Percentiles rank a stretch among this genome's conserved stretches.
These are phyloP conservation scores for Cladophialophora carrionii DNA, from an alignment of 2,329 filamentous ascomycete species.

Conservation along the genomic window DNA sequence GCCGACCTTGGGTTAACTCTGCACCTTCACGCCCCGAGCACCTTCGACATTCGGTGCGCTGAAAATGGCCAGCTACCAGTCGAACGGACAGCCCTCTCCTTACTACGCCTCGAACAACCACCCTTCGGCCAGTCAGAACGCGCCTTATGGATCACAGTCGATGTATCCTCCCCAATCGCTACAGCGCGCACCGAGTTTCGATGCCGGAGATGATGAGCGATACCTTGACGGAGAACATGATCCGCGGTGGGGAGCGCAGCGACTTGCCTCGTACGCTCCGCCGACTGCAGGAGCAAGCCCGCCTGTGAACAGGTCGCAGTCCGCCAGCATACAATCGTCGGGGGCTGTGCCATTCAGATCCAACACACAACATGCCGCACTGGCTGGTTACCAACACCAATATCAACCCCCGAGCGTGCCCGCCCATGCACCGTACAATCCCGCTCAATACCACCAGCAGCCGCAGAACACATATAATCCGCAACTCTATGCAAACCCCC, in stretches of 20 bases:
- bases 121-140: constrained; percentile 43
- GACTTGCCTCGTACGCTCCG: constrained; percentile 24
- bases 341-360: constrained; percentile 46
- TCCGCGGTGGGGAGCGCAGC: constrained; percentile 20
- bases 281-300: constrained; percentile 20
- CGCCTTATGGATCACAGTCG: constrained; percentile 44
- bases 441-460: constrained; percentile 59
- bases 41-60: constrained; percentile 21
- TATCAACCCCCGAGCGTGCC: constrained; percentile 48
- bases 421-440: constrained; percentile 61
- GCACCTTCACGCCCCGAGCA: constrained; percentile 19
- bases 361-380: constrained; percentile 48
- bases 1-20: constrained; percentile 30
- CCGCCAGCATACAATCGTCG: constrained; percentile 41
- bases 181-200: constrained; percentile 70
- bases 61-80: constrained; percentile 62
- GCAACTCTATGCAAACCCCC: constrained; percentile 56
- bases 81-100: constrained; percentile 51
- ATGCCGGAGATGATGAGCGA: constrained; percentile 71
- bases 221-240: constrained; percentile 50
- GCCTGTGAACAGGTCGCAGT: constrained; percentile 45
- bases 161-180: constrained; percentile 44
- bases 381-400: constrained; percentile 57
- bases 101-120: constrained; percentile 50
- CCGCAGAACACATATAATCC: constrained; percentile 68